Conservation (phyloP, 495 filamentous ascomycete species). For the Hypoxylon intermedium region DNA sequence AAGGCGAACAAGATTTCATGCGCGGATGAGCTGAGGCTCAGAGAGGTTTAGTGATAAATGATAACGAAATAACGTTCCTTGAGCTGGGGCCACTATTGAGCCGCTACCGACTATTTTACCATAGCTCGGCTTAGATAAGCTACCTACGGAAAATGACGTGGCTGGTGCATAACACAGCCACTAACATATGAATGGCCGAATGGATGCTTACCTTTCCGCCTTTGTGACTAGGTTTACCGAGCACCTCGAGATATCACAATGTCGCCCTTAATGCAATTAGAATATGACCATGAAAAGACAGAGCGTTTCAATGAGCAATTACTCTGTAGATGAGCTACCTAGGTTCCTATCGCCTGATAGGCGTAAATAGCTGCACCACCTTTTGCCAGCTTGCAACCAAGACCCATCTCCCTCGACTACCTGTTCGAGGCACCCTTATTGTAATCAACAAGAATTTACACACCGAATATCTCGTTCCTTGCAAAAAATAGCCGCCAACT, state of each 20-base stretch:
- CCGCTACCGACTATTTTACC: not conserved
- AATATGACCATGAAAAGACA: not conserved
- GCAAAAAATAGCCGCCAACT: conserved; percentile 8
- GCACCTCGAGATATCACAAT: not conserved
- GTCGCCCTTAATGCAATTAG: not conserved
- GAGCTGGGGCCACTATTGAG: no score
- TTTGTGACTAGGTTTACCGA: not conserved
- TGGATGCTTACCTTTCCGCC: no score
- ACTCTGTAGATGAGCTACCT: conserved; percentile 24
- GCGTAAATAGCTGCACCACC: conserved; percentile 20
- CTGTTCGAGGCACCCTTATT: conserved; percentile 13
- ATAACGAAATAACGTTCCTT: conserved; percentile 10
- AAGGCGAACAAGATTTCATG: conserved; percentile 30
- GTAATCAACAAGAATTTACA: conserved; percentile 11
- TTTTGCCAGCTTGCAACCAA: conserved; percentile 6
- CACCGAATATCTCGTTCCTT: conserved; percentile 13
- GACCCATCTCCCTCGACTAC: conserved; percentile 11
- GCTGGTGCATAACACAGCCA: no score
- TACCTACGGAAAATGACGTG: no score
- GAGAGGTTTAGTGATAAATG: conserved; percentile 15
- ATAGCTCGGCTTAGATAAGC: no score
- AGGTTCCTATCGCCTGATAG: conserved; percentile 19
- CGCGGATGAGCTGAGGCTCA: conserved; percentile 17
- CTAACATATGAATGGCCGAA: no score
- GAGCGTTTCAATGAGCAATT: conserved; percentile 4